Evolutionary conservation across 1,139 yeast species (phyloP), one percentile per base, ranked within the genome.

Genomic region (Trichomonascaceae sp.): DNA sequence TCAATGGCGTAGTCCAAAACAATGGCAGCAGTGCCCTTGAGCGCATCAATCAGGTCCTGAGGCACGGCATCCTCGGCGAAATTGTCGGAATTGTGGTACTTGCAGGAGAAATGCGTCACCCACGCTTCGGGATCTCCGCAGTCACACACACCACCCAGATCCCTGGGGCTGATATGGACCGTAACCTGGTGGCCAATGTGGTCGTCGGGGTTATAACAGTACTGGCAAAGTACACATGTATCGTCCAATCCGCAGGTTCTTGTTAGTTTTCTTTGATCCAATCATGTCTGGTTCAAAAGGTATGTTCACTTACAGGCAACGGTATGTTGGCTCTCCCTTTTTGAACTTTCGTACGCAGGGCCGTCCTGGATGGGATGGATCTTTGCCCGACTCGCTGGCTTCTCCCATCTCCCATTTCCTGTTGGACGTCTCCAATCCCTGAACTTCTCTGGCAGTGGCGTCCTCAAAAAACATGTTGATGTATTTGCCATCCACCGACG

Each of bases 41-140:
- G 43, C 11, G 55, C 40, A 4, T 37, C 31, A 17, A 44, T 41
- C 8, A 58, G 39, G 17, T 56, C 60, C 9, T 45, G 45, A 2
- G 59, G 56, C 13, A 54, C 36, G 2, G 49, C 46, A 11, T 42
- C 38, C 16, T 40, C 34, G 6, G 40, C 29, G 36, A 37, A 37
- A 32, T 45, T 40, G 17, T 40, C 44, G 17, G 48, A 29, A 22
- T 52, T 42, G 30, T 46, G 56, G 35, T 62, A 50, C 28, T 54
- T 51, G 54, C 96, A 87, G 36, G 70, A 59, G 34, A 76, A 59
- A 3, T 60, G 56, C 4, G 51, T 54, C 22, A 62, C 67, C 76
- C 93, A 87, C 0, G 94, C 93, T 41, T 77, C 82, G 0, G 70
- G 65, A 51, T 89, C 95, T 2, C 97, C 96, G 59, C 97, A 89